Evolutionary conservation across 768 basidiomycete species (phyloP).

Genomic region (Termitomyces sp.): DNA sequence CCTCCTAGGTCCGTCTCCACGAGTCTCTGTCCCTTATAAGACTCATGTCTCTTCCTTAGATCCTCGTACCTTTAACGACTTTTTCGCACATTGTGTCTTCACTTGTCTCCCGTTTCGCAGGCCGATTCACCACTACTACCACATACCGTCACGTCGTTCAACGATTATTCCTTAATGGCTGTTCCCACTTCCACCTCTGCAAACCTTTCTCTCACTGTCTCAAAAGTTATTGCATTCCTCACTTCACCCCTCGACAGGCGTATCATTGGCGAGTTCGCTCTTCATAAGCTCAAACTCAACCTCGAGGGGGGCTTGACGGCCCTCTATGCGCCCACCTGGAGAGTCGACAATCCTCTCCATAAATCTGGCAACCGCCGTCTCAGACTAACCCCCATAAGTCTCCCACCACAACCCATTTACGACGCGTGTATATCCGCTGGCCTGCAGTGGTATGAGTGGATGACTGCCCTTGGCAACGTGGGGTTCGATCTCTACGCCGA

Average conservation of each 20-base stretch:
- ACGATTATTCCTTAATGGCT: conserved; percentile 33
- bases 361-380: conserved; percentile 76
- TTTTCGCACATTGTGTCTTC: conserved; percentile 18
- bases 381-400: conserved; percentile 63
- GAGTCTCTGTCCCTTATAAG: conserved; percentile 3
- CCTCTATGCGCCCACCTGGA: conserved; percentile 68
- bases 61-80: conserved; percentile 16
- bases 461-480: conserved; percentile 59
- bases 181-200: conserved; percentile 27
- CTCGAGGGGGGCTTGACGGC: conserved; percentile 75
- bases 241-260: conserved; percentile 56
- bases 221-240: conserved; percentile 73
- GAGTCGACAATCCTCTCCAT: conserved; percentile 57
- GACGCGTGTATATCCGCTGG: conserved; percentile 66
- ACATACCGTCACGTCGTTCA: conserved; percentile 23
- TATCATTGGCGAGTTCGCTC: conserved; percentile 55
- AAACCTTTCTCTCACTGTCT: conserved; percentile 64
- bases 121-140: conserved; percentile 45
- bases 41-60: conserved; percentile 10
- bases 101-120: conserved; percentile 46
- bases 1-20: conserved; percentile 3
- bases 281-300: conserved; percentile 62
- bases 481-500: conserved; percentile 83
- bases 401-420: conserved; percentile 72
- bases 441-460: conserved; percentile 84